These are phyloP conservation scores for Blepharisma undulans DNA, from an alignment of 169 alveolate species.

Conservation along the genomic window DNA sequence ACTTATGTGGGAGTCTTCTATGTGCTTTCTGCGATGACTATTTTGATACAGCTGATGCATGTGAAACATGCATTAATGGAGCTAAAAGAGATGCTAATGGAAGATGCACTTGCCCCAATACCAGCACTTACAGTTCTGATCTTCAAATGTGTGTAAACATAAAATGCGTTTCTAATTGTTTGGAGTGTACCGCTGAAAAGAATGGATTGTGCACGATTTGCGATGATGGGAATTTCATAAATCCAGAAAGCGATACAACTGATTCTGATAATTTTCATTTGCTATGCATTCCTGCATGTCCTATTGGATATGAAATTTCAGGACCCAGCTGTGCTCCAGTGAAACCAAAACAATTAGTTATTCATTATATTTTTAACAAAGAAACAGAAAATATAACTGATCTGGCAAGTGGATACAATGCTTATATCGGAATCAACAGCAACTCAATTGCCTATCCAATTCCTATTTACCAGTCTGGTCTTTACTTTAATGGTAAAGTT, in stretches of 20 bases:
- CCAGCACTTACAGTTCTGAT: too few relatives aligned
- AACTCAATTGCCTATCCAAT: neutral
- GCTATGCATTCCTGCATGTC: constrained; percentile 1
- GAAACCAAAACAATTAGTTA: neutral
- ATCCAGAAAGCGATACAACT: neutral
- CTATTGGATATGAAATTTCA: neutral
- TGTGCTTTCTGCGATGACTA: too few relatives aligned
- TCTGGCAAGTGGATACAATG: neutral
- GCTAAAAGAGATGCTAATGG: too few relatives aligned
- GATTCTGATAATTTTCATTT: too few relatives aligned
- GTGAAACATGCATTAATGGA: too few relatives aligned
- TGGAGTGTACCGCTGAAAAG: neutral
- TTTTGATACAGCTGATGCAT: too few relatives aligned
- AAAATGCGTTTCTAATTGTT: neutral
- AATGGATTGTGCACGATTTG: neutral
- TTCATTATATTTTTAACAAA: neutral
- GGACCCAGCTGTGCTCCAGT: neutral
- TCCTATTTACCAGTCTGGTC: neutral
- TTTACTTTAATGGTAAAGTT: neutral
- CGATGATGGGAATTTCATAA: neutral
- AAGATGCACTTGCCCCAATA: too few relatives aligned
- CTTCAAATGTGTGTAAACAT: neutral
- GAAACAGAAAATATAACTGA: neutral
- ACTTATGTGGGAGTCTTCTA: too few relatives aligned
- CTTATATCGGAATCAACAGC: neutral